Percentiles rank a stretch among this genome's conserved stretches.
phyloP scores from a whole-genome alignment of 2,329 filamentous ascomycete genomes.

The Diaporthe destruens region DNA sequence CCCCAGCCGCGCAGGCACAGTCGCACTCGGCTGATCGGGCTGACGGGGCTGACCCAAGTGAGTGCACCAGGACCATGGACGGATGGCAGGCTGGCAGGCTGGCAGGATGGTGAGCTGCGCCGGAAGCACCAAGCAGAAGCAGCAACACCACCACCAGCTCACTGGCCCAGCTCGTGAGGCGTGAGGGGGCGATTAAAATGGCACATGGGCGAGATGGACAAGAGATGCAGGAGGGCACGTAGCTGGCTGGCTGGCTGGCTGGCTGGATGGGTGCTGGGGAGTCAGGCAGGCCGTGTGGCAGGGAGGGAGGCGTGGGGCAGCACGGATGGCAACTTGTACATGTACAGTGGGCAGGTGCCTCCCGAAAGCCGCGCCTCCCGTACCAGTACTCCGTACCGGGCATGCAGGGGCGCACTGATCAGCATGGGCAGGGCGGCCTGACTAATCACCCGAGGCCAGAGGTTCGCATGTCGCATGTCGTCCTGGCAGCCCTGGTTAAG shows the following conservation, averaged over 20 bases:
- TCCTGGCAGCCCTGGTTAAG: constrained; percentile 10
- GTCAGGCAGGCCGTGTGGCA: constrained; percentile 3
- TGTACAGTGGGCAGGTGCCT: neutral
- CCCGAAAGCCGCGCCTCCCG: neutral
- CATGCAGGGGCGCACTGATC: constrained; percentile 7
- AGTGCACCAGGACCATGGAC: constrained; percentile 18
- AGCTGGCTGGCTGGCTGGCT: neutral
- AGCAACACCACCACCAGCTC: neutral
- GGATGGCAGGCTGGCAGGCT: no score
- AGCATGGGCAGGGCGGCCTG: constrained; percentile 9
- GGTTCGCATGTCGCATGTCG: constrained; percentile 19
- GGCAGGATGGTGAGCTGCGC: constrained; percentile 2
- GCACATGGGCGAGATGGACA: neutral
- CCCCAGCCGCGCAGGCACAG: constrained; percentile 28
- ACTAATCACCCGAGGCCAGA: constrained; percentile 28
- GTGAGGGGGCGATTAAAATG: neutral
- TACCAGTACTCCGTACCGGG: neutral
- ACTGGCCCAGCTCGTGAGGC: neutral
- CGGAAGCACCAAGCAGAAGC: constrained; percentile 4
- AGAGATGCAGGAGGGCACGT: constrained; percentile 14
- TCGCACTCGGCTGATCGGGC: constrained; percentile 32
- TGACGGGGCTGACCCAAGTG: constrained; percentile 31
- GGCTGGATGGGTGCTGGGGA: neutral
- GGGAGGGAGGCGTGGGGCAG: neutral
- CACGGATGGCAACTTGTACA: constrained; percentile 11